These are phyloP conservation scores for Sclerotinia trifoliorum DNA, from an alignment of 2,329 filamentous ascomycete species.

Conservation along the genomic window DNA sequence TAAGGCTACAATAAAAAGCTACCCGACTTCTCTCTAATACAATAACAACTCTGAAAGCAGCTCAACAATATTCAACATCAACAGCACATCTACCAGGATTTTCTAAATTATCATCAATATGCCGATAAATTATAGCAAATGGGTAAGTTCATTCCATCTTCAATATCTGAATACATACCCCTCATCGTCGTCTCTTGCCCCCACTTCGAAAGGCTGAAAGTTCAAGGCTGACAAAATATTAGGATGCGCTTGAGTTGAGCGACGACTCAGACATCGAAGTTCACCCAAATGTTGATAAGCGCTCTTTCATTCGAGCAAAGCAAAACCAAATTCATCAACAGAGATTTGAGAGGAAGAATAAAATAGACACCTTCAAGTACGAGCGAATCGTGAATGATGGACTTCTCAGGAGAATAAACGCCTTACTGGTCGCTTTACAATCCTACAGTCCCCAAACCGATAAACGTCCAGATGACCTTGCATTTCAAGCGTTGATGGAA, in stretches of 20 bases:
- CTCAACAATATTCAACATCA: neutral
- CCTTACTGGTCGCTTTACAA: constrained; percentile 71
- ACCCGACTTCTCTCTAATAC: neutral
- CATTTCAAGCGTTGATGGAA: constrained; percentile 88
- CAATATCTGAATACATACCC: neutral
- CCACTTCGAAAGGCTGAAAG: constrained; percentile 34
- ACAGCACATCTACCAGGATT: neutral
- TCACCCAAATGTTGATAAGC: constrained; percentile 97
- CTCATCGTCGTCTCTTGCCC: constrained; percentile 15
- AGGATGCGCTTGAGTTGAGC: constrained; percentile 92
- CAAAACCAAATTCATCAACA: constrained; percentile 96
- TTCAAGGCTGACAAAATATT: constrained; percentile 37
- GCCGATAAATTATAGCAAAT: constrained; percentile 64
- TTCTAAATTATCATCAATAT: constrained; percentile 39
- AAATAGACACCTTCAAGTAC: constrained; percentile 90
- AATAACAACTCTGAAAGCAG: neutral
- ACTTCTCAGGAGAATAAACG: constrained; percentile 78
- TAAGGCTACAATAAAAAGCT: neutral
- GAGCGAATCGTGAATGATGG: constrained; percentile 92
- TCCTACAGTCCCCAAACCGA: constrained; percentile 68
- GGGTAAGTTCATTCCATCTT: constrained; percentile 41
- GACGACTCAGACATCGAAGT: constrained; percentile 98
- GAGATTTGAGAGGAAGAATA: constrained; percentile 77
- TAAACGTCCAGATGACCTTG: constrained; percentile 70
- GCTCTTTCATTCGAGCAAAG: constrained; percentile 97